Conservation (phyloP, 306 rosid genomes). For the Comarum palustre region DNA sequence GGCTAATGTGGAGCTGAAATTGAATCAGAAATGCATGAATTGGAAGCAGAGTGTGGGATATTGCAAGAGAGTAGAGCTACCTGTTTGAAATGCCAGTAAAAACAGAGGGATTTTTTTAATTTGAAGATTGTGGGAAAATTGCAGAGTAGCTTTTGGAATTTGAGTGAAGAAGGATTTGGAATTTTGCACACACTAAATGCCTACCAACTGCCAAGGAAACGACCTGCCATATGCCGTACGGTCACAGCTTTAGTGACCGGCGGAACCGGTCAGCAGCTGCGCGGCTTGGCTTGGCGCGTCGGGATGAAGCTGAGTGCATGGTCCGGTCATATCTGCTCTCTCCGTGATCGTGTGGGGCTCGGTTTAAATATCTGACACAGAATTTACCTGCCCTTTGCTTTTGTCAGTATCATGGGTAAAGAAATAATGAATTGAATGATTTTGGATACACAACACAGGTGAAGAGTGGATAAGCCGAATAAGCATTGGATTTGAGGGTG, state of each 20-base stretch:
- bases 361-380: neutral
- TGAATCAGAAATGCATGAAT: neutral
- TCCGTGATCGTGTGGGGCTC: conserved; percentile 15
- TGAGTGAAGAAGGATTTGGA: conserved; percentile 14
- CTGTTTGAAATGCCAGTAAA: neutral
- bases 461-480: too few species aligned
- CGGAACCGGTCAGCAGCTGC: neutral
- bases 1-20: too few species aligned
- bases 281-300: neutral
- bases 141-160: conserved; percentile 10
- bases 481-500: too few species aligned
- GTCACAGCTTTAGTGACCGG: conserved; percentile 39
- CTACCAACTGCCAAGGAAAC: conserved; percentile 66
- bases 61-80: neutral
- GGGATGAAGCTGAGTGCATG: neutral
- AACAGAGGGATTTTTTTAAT: neutral
- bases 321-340: neutral
- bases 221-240: conserved; percentile 57
- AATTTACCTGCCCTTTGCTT: neutral
- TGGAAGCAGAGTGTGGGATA: neutral
- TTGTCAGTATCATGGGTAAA: neutral
- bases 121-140: conserved; percentile 7
- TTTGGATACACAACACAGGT: too few species aligned
- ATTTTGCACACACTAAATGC: conserved; percentile 49
- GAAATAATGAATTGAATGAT: too few species aligned